A percentile compares a stretch with the other conserved stretches of the same genome.
phyloP scores from a whole-genome alignment of 495 filamentous ascomycete genomes.

The Tuber calosporum region DNA sequence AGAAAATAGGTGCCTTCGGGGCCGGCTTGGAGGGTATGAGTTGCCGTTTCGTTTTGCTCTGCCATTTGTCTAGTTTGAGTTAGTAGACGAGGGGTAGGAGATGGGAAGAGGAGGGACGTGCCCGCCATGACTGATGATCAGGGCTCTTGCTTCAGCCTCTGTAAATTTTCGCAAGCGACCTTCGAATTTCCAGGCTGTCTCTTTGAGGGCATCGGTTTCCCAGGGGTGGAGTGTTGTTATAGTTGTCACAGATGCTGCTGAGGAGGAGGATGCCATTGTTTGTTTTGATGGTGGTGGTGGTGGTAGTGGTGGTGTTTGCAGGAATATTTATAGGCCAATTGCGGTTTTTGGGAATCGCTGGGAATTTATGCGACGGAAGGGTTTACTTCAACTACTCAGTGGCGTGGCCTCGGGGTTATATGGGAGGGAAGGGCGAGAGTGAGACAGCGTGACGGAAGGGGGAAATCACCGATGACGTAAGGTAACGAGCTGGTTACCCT shows the following conservation, averaged over 20 bases:
- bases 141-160: neutral
- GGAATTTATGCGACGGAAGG: neutral
- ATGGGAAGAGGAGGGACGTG: neutral
- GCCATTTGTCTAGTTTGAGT: neutral
- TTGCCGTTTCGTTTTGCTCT: neutral
- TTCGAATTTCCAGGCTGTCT: conserved; percentile 1
- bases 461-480: neutral
- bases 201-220: neutral
- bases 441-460: neutral
- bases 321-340: neutral
- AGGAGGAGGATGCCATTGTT: conserved; percentile 1
- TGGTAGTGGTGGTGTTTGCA: neutral
- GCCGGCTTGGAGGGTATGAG: neutral
- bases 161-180: neutral
- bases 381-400: neutral
- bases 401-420: neutral
- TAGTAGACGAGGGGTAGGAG: neutral
- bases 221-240: neutral
- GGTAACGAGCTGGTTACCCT: neutral
- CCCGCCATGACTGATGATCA: neutral
- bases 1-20: neutral
- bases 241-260: neutral
- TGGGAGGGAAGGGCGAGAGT: conserved; percentile 1
- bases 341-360: neutral
- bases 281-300: neutral